Evolutionary conservation across 371 early-diverging fungal species (phyloP).

Genomic region (Mortierella sp.): DNA sequence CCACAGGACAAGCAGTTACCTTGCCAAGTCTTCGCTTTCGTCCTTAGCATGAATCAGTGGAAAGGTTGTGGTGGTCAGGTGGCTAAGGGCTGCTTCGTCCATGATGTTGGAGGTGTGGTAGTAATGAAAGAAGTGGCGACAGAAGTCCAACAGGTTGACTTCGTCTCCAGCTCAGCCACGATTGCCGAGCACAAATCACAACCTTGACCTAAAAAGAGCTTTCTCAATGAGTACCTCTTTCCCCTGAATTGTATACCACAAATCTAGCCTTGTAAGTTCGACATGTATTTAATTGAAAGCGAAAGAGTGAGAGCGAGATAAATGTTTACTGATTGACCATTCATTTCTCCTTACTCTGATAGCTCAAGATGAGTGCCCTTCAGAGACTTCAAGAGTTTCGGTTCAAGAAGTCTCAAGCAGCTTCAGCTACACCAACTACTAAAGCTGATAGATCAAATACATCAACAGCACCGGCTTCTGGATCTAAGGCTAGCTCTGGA

Average conservation of each 20-base stretch:
- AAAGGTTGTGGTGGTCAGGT: slow-evolving; percentile 37
- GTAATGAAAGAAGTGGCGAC: not conserved
- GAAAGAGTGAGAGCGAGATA: no score
- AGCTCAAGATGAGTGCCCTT: slow-evolving; percentile 37
- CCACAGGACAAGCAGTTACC: slow-evolving; percentile 4
- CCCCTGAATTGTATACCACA: no score
- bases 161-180: no score
- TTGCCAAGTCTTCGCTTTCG: slow-evolving; percentile 44
- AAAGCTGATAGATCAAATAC: no score
- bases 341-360: not conserved
- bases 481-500: not conserved
- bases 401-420: slow-evolving; percentile 37
- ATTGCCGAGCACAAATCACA: no score
- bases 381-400: slow-evolving; percentile 45
- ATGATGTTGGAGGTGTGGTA: slow-evolving; percentile 8
- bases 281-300: no score
- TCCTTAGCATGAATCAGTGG: slow-evolving; percentile 45
- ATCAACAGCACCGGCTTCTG: not conserved
- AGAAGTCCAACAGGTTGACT: not conserved
- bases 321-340: not conserved
- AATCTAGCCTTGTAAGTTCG: no score
- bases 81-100: slow-evolving; percentile 39
- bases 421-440: not conserved
- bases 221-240: no score
- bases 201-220: no score